Conservation (phyloP, 495 filamentous ascomycete species). For the Penicillium steckii region DNA sequence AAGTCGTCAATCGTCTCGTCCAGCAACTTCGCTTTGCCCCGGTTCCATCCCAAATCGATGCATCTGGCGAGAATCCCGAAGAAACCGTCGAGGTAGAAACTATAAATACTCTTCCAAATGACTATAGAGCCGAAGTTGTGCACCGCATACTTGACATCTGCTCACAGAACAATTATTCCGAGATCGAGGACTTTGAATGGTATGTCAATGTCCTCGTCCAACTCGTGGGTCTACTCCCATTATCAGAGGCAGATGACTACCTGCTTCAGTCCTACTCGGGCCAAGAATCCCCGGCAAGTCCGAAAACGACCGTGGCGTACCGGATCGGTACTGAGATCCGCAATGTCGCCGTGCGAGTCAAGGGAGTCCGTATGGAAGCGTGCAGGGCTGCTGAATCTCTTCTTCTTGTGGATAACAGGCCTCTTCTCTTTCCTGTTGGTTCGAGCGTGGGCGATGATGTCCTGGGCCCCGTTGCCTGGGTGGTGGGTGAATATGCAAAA, state of each 20-base stretch:
- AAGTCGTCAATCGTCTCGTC: conserved; percentile 84
- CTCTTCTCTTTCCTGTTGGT: conserved; percentile 43
- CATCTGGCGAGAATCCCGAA: not conserved
- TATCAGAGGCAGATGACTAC: conserved; percentile 19
- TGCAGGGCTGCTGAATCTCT: conserved; percentile 78
- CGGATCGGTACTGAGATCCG: conserved; percentile 80
- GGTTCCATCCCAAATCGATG: conserved; percentile 8
- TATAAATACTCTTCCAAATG: conserved; percentile 60
- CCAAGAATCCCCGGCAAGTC: conserved; percentile 15
- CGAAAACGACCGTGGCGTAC: conserved; percentile 49
- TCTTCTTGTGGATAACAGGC: conserved; percentile 52
- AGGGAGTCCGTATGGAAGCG: conserved; percentile 70
- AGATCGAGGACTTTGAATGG: conserved; percentile 91
- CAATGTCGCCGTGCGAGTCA: conserved; percentile 90
- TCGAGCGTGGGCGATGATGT: conserved; percentile 55
- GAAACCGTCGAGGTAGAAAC: conserved; percentile 20
- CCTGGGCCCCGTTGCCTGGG: conserved; percentile 73
- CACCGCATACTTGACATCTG: conserved; percentile 84
- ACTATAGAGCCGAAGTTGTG: conserved; percentile 79
- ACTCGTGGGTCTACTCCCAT: conserved; percentile 67
- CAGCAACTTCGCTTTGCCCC: conserved; percentile 64
- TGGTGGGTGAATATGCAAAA: conserved; percentile 81
- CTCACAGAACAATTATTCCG: conserved; percentile 82
- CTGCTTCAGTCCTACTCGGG: conserved; percentile 16
- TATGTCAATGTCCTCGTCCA: conserved; percentile 85